Base-by-base conservation (phyloP, 768 basidiomycete genomes). In the Lentinula raphanica region DNA sequence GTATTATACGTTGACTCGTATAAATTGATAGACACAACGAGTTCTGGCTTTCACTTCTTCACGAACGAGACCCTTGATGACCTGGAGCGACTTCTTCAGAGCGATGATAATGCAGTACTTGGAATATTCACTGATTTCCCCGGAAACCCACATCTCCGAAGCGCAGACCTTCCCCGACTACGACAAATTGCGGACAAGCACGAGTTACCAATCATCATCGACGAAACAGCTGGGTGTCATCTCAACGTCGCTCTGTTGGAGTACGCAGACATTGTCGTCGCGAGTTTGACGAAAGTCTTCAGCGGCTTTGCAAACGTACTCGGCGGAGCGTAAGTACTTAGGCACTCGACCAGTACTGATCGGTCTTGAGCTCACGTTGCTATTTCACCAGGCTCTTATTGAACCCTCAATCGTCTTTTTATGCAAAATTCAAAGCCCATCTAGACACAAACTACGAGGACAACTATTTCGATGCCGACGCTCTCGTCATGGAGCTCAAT, bases 401-500 rank as follows among this genome's bases (percentile, higher is more conserved):
- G 29, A 97, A 98, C 68, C 94, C 95, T 0, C 74, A 79, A 64
- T 78, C 86, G 5, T 82, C 78, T 5, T 80, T 90, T 65, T 95
- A 96, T 68, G 49, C 72, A 0, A 60, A 72, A 1, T 81, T 98
- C 48, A 92, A 90, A 65, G 66, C 73, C 0, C 72, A 84, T 46
- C 75, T 93, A 64, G 66, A 72, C 6, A 62, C 74, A 5, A 74
- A 68, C 5, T 98, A 86, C 69, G 92, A 96, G 68, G 95, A 99
- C 67, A 74, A 76, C 25, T 98, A 92, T 74, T 98, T 88, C 63
- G 79, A 83, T 66, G 90, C 94, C 69, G 96, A 99, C 66, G 94
- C 92, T 36, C 84, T 98, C 56, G 96, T 86, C 78, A 90, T 99
- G 90, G 96, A 99, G 69, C 89, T 95, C 63, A 99, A 99, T 73